Percentiles rank a stretch among this genome's conserved stretches.
These are phyloP conservation scores for Eryngium alpinum DNA, from an alignment of 140 eudicot genomes.

Conservation along the genomic window DNA sequence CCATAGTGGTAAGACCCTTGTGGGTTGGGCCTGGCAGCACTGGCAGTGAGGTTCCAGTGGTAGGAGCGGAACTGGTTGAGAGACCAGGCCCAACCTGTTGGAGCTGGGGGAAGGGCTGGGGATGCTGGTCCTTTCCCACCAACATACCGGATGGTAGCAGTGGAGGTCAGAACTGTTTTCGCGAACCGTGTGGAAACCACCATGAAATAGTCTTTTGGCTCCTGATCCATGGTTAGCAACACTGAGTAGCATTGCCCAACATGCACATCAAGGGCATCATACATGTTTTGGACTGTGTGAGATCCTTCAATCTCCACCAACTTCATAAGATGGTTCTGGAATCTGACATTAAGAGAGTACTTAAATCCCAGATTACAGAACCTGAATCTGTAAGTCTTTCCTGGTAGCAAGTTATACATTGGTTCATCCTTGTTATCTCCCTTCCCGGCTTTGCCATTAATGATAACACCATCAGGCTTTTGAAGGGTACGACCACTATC, in stretches of 20 bases:
- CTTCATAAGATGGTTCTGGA: constrained; percentile 47
- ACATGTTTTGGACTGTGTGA: constrained; percentile 49
- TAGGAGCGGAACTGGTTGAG: constrained; percentile 56
- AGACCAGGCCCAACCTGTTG: constrained; percentile 58
- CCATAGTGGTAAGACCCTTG: constrained; percentile 71
- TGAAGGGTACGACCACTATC: constrained; percentile 40
- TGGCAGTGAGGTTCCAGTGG: constrained; percentile 62
- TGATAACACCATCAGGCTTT: constrained; percentile 44
- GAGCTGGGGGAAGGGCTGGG: constrained; percentile 34
- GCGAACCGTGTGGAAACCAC: constrained; percentile 54
- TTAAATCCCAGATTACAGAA: constrained; percentile 59
- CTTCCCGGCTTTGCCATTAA: constrained; percentile 43
- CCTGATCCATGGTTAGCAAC: constrained; percentile 45
- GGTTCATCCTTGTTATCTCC: constrained; percentile 30
- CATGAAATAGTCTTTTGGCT: constrained; percentile 47
- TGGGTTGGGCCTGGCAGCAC: constrained; percentile 73
- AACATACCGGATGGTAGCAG: constrained; percentile 38
- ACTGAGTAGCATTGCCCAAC: constrained; percentile 57
- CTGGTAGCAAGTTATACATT: constrained; percentile 30
- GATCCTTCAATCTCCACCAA: constrained; percentile 68
- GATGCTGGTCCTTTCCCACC: constrained; percentile 38
- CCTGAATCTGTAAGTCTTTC: constrained; percentile 46
- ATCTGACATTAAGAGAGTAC: constrained; percentile 40
- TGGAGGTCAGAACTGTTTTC: constrained; percentile 31
- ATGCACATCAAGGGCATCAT: constrained; percentile 54